Evolutionary conservation across 2,329 filamentous ascomycete genomes (phyloP), one percentile per base, ranked within the genome.

Genomic region (Arachnomyces sp.): DNA sequence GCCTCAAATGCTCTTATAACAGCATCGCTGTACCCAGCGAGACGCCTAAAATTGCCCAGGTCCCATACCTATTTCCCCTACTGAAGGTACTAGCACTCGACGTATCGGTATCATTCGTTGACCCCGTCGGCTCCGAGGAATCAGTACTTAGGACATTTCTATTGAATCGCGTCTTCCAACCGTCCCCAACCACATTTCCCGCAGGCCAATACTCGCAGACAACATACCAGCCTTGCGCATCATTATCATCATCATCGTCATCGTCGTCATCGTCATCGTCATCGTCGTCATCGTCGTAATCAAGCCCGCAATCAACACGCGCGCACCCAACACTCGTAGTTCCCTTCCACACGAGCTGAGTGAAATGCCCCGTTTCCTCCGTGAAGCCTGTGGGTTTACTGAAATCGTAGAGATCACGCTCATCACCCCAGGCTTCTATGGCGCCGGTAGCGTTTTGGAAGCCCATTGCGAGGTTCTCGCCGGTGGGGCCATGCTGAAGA

Each of bases 391-490:
- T 66, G 0, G 72, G 73, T 1, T 71, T 55, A 2, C 54, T 47
- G 56, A 75, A 88, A 49, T 82, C 60, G 55, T 86, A 88, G 4
- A 66, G 43, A 0, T 57, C 52, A 8, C 75, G 58, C 61, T 85
- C 80, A 47, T 71, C 49, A 13, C 77, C 84, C 83, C 84, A 88
- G 2, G 72, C 74, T 33, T 76, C 72, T n/a, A 88, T 67, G 36
- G 74, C 71, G 3, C 69, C 65, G 0, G 72, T 72, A 1, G 72
- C 74, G 52, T 82, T 78, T 0, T 66, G 46, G 55, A 78, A 86
- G 3, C 82, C 83, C 3, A 78, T 68, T 6, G 82, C 82, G 3
- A 89, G 71, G 60, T 88, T 89, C 63, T 89, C 84, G 52, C 84
- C 84, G 46, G 79, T 80, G 0, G 80, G 76, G 0, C 80, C 79